These are phyloP conservation scores for Keithomyces neogunnii DNA, from an alignment of 2,329 filamentous ascomycete species.

Conservation along the genomic window DNA sequence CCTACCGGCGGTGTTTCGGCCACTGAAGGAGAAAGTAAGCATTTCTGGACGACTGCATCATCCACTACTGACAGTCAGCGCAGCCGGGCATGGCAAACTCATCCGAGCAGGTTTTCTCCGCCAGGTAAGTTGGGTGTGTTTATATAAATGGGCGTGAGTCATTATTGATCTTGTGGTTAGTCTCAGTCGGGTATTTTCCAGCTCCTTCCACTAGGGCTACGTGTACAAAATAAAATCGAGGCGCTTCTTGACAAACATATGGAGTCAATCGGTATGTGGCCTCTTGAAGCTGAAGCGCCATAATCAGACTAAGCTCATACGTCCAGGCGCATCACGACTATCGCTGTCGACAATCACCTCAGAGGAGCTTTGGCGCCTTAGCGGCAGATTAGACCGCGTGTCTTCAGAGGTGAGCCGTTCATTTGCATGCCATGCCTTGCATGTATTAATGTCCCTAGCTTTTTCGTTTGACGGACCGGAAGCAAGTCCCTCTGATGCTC, in stretches of 20 bases:
- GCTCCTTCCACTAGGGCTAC: constrained; percentile 74
- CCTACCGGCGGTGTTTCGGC: constrained; percentile 63
- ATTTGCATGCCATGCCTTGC: background rate
- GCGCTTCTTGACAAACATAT: constrained; percentile 82
- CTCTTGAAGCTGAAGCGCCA: background rate
- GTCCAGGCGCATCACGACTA: constrained; percentile 66
- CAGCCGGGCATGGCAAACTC: constrained; percentile 59
- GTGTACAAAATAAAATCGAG: constrained; percentile 85
- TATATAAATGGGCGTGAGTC: constrained; percentile 1
- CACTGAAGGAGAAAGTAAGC: constrained; percentile 43
- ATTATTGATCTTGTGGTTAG: constrained; percentile 28
- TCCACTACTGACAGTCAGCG: constrained; percentile 11
- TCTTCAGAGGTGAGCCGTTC: constrained; percentile 54
- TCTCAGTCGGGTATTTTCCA: constrained; percentile 89
- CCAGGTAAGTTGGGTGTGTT: constrained; percentile 42
- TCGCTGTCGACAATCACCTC: constrained; percentile 80
- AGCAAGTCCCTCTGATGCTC: constrained; percentile 64
- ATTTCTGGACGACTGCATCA: background rate
- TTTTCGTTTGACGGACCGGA: constrained; percentile 74
- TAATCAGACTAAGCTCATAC: background rate
- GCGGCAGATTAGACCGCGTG: constrained; percentile 67
- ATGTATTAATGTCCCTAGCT: constrained; percentile 44
- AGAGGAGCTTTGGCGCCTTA: constrained; percentile 73
- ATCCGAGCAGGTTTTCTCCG: constrained; percentile 65
- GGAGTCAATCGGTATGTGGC: constrained; percentile 53